Base-by-base conservation (phyloP, 176 grass and related monocot genomes). In the Aegilops longissima region DNA sequence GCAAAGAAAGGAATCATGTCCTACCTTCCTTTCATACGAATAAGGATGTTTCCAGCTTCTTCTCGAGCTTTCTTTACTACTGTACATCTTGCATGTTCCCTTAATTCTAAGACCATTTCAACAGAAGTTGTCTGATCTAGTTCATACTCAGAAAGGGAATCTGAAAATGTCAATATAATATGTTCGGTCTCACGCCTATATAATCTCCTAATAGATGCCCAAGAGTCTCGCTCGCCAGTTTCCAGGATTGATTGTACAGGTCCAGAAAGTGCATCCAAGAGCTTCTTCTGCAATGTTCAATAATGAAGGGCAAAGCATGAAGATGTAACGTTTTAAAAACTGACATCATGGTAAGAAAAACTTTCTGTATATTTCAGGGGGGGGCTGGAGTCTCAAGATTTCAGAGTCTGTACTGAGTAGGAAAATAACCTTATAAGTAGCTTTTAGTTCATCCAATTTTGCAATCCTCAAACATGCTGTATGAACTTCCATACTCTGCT, bases 11-110 rank as follows among this genome's bases (percentile, higher is more conserved):
- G 34, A 73, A 72, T 38, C 20, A 87, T 8, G 30, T 79, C 80
- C n/a, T 82, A 98, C 96, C 96, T 98, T 85, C 96, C 92, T 90
- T 96, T 98, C 96, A 96, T 98, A 72, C 51, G 89, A 61, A 96
- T 91, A 77, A 98, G 80, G 89, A 88, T 80, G 40, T 94, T 91
- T 80, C 76, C 87, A 79, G 92, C 92, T 94, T 89, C 88, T 83
- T 98, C 93, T 91, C 76, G 94, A 70, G 96, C 90, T 90, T 94
- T 96, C 67, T 85, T 88, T 82, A 88, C 90, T 49, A 98, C 90
- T 51, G 95, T 73, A 64, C 61, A 83, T 91, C 84, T 92, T 25
- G 88, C 90, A 79, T 91, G 81, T 67, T 92, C 84, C 88, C 83
- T 90, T 63, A 98, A 86, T 79, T 90, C 90, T 71, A 79, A 68